Evolutionary conservation across 2,329 filamentous ascomycete genomes (phyloP).

Genomic region (Dactylonectria macrodidyma): DNA sequence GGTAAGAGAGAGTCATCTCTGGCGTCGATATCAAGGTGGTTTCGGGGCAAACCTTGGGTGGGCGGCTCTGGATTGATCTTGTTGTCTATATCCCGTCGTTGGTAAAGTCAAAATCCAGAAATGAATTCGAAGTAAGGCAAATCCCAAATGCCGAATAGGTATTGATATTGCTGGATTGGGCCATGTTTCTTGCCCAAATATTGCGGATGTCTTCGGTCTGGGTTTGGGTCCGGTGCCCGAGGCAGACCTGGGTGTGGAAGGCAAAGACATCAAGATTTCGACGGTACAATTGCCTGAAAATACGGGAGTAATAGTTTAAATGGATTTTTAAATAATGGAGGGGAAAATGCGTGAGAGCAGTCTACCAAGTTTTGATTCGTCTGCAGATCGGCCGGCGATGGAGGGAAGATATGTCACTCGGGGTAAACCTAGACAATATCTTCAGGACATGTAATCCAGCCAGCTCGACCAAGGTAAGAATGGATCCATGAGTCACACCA

Average conservation of each 20-base stretch:
- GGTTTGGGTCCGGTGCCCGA: no score
- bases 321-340: no score
- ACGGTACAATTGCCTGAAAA: no score
- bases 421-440: background rate
- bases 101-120: background rate
- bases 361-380: background rate
- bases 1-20: background rate
- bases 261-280: no score
- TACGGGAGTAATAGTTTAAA: no score
- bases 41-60: constrained; percentile 1
- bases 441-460: constrained; percentile 3
- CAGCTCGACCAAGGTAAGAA: constrained; percentile 26
- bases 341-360: no score
- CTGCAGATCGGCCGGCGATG: background rate
- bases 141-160: constrained; percentile 1
- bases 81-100: background rate
- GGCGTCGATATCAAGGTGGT: background rate
- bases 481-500: background rate
- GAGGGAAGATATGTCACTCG: background rate
- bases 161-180: constrained; percentile 13
- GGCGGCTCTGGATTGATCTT: background rate
- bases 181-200: background rate
- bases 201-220: no score
- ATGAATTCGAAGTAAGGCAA: background rate
- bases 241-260: no score